These are phyloP conservation scores for Rhizoclosmatium sp. DNA, from an alignment of 192 early-diverging fungal species.

Conservation along the genomic window DNA sequence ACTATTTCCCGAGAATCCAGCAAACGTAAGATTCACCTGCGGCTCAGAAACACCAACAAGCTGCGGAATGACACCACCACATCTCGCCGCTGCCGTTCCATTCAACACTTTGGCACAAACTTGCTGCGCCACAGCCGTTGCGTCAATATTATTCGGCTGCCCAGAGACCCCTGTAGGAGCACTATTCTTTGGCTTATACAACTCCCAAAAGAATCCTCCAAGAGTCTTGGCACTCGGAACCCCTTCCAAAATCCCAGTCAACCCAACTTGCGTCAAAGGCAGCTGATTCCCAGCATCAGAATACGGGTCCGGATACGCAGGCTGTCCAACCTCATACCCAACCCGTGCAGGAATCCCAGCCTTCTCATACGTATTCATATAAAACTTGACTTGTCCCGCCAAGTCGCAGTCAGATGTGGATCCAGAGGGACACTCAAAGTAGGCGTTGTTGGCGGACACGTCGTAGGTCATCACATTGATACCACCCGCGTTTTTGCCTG, in stretches of 20 bases:
- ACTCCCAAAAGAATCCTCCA: conserved; percentile 8
- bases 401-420: conserved; percentile 12
- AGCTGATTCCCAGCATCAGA: not conserved
- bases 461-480: conserved; percentile 31
- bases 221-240: not conserved
- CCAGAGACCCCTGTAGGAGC: conserved; percentile 7
- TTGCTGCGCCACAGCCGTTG: conserved; percentile 9
- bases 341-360: conserved; percentile 30
- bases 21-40: not conserved
- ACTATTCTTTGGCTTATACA: conserved; percentile 18
- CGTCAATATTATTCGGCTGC: conserved; percentile 17
- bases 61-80: conserved; percentile 13
- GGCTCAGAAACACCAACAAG: not conserved
- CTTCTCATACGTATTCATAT: conserved; percentile 21
- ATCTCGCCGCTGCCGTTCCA: not conserved
- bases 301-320: conserved; percentile 29
- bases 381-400: conserved; percentile 26
- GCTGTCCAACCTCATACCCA: conserved; percentile 35
- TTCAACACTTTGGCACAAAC: conserved; percentile 8
- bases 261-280: conserved; percentile 7
- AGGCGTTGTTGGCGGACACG: conserved; percentile 15
- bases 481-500: conserved; percentile 19
- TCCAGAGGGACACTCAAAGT: conserved; percentile 8
- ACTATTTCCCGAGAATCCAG: not conserved
- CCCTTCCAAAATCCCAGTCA: not conserved